phyloP scores from a whole-genome alignment of 2,329 filamentous ascomycete species.

The Geosmithia morbida region DNA sequence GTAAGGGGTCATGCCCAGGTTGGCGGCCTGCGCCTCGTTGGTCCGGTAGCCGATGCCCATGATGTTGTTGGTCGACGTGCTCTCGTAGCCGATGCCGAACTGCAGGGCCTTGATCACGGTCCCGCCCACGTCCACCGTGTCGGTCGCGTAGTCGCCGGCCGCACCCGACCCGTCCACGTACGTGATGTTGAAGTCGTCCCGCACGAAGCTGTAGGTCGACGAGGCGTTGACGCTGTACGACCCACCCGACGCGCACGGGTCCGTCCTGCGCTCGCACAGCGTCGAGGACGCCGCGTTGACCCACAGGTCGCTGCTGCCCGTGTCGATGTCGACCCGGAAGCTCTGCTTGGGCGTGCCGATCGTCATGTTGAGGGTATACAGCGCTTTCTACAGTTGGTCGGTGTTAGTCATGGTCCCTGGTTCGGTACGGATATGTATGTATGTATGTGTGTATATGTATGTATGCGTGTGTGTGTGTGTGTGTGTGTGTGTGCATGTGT shows the following conservation, averaged over 20 bases:
- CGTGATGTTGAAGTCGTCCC: conserved; percentile 70
- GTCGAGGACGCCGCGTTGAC: conserved; percentile 50
- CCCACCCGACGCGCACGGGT: conserved; percentile 46
- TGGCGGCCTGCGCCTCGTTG: conserved; percentile 63
- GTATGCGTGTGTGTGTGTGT: no score
- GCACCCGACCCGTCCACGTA: conserved; percentile 75
- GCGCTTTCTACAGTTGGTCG: no score
- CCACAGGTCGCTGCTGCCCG: conserved; percentile 57
- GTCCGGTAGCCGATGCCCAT: conserved; percentile 69
- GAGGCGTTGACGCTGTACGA: conserved; percentile 58
- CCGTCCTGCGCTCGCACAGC: conserved; percentile 34
- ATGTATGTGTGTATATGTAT: background rate
- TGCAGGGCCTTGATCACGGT: conserved; percentile 42
- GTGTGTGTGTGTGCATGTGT: no score
- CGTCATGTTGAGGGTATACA: conserved; percentile 50
- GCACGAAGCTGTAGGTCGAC: conserved; percentile 61
- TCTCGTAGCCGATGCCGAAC: conserved; percentile 59
- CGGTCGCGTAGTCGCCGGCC: conserved; percentile 64
- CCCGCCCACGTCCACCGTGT: conserved; percentile 49
- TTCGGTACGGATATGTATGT: no score
- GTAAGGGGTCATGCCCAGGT: conserved; percentile 40
- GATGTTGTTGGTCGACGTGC: conserved; percentile 53
- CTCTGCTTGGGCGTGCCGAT: conserved; percentile 46
- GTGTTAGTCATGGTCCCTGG: no score
- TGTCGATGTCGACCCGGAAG: conserved; percentile 48